These are phyloP conservation scores for Metarhizium rileyi DNA, from an alignment of 2,329 filamentous ascomycete genomes.

Conservation along the genomic window DNA sequence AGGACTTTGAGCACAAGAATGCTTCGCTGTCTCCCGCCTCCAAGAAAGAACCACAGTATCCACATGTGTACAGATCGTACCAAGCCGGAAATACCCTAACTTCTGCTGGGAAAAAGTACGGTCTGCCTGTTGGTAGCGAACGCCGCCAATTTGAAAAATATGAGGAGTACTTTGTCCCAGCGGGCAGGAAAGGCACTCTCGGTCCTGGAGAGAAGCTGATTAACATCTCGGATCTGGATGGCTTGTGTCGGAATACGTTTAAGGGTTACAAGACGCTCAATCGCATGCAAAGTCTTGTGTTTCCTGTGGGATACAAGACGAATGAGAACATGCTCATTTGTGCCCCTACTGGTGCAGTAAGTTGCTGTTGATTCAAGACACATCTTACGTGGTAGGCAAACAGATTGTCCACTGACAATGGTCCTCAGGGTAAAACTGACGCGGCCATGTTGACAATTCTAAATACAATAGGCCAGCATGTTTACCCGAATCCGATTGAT, in stretches of 20 bases:
- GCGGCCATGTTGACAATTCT: slow-evolving; percentile 94
- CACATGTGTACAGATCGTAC: slow-evolving; percentile 83
- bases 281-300: slow-evolving; percentile 95
- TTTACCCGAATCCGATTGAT: slow-evolving; percentile 69
- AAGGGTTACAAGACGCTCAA: slow-evolving; percentile 89
- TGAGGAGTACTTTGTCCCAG: slow-evolving; percentile 82
- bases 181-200: slow-evolving; percentile 65
- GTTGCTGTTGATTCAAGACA: slow-evolving; percentile 19
- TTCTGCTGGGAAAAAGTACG: slow-evolving; percentile 70
- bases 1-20: slow-evolving; percentile 77
- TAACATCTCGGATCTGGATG: slow-evolving; percentile 73
- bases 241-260: slow-evolving; percentile 83
- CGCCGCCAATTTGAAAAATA: slow-evolving; percentile 66
- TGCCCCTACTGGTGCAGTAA: slow-evolving; percentile 81
- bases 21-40: slow-evolving; percentile 61
- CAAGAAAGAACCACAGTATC: slow-evolving; percentile 67
- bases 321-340: slow-evolving; percentile 99
- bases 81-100: slow-evolving; percentile 80
- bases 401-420: background rate
- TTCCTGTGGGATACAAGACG: slow-evolving; percentile 88
- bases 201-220: slow-evolving; percentile 66
- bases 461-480: slow-evolving; percentile 80
- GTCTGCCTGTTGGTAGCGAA: slow-evolving; percentile 65
- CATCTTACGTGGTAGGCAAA: background rate
- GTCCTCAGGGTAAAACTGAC: slow-evolving; percentile 79